phyloP scores from a whole-genome alignment of 495 filamentous ascomycete genomes.

The Penicillium paradoxum region DNA sequence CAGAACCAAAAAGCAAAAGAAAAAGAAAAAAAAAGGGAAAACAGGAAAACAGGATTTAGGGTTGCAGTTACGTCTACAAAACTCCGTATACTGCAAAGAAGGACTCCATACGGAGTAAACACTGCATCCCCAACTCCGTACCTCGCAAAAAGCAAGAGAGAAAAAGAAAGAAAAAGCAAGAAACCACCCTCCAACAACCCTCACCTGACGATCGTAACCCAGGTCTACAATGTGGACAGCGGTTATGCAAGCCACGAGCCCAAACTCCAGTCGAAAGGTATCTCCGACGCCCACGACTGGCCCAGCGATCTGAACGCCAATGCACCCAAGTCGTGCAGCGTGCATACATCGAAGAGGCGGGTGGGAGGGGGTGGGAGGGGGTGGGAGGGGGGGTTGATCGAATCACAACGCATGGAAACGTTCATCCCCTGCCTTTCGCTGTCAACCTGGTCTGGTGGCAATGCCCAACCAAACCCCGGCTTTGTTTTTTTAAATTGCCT shows the following conservation, averaged over 20 bases:
- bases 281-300: slow-evolving; percentile 6
- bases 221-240: slow-evolving; percentile 7
- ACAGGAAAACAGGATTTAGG: too few relatives aligned
- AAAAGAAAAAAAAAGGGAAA: not conserved
- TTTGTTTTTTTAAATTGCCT: too few relatives aligned
- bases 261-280: not conserved
- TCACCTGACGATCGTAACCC: too few relatives aligned
- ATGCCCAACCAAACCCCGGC: not conserved
- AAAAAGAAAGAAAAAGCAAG: not conserved
- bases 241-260: slow-evolving; percentile 16
- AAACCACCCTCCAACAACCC: not conserved
- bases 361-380: too few relatives aligned
- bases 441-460: not conserved
- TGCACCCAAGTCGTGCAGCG: slow-evolving; percentile 4
- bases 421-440: not conserved
- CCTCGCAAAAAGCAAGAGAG: too few relatives aligned
- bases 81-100: too few relatives aligned
- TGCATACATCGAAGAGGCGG: too few relatives aligned
- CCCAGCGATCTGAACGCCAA: not conserved
- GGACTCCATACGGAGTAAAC: too few relatives aligned
- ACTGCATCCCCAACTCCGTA: too few relatives aligned
- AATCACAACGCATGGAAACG: not conserved
- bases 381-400: not conserved
- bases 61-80: not conserved
- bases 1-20: too few relatives aligned